Conservation (phyloP, 306 rosid species). For the Cicer judaicum region DNA sequence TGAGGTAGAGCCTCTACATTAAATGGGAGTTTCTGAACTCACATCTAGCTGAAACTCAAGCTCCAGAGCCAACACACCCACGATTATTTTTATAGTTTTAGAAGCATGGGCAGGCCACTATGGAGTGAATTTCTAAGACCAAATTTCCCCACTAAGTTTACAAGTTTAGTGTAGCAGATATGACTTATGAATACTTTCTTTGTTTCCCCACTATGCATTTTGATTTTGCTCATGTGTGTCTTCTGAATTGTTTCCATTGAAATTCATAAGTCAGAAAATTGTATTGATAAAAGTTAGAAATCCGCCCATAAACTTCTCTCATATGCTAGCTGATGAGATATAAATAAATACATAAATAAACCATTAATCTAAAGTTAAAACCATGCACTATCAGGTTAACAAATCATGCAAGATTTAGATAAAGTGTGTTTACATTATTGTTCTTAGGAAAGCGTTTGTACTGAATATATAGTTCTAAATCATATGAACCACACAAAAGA, state of each 20-base stretch:
- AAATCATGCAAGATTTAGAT: neutral
- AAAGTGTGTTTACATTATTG: neutral
- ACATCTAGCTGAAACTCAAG: neutral
- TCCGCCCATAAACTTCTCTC: slow-evolving; percentile 15
- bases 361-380: slow-evolving; percentile 2
- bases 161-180: neutral
- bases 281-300: slow-evolving; percentile 5
- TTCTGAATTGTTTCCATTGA: neutral
- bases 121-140: neutral
- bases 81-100: neutral
- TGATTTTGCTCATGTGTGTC: neutral
- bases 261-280: neutral
- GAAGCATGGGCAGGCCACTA: neutral
- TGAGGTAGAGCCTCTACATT: neutral
- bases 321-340: slow-evolving; percentile 18
- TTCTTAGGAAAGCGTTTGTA: slow-evolving; percentile 9
- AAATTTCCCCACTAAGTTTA: slow-evolving; percentile 17
- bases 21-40: slow-evolving; percentile 31
- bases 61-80: slow-evolving; percentile 25
- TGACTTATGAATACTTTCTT: neutral
- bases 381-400: slow-evolving; percentile 3
- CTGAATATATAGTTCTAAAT: neutral
- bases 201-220: neutral
- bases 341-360: neutral
- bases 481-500: slow-evolving; percentile 9